phyloP scores from a whole-genome alignment of 192 early-diverging fungal species.

The Anaeromyces robustus region DNA sequence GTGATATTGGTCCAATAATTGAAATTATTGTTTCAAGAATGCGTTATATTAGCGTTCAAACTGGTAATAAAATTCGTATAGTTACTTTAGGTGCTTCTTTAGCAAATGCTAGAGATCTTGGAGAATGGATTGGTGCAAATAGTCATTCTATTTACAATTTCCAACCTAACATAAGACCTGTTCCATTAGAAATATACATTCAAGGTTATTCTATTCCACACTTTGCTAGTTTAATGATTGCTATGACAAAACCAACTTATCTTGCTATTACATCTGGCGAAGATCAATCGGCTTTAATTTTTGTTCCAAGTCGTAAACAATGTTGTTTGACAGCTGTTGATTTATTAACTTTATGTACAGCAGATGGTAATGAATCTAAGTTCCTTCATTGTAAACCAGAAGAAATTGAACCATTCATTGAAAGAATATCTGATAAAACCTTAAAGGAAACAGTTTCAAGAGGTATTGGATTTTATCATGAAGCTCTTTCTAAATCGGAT shows the following conservation, averaged over 20 bases:
- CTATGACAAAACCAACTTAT: constrained; percentile 78
- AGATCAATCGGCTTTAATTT: constrained; percentile 66
- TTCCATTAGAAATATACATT: constrained; percentile 90
- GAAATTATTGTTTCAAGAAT: constrained; percentile 88
- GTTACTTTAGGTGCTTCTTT: constrained; percentile 77
- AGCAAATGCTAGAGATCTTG: constrained; percentile 95
- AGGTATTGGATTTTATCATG: constrained; percentile 87
- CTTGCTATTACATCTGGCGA: constrained; percentile 39
- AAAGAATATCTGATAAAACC: constrained; percentile 52
- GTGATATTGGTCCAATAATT: constrained; percentile 75
- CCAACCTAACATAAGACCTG: constrained; percentile 77
- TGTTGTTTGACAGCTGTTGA: constrained; percentile 73
- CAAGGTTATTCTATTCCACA: constrained; percentile 82
- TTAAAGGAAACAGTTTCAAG: constrained; percentile 51
- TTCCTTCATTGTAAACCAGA: constrained; percentile 57
- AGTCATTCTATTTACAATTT: constrained; percentile 77
- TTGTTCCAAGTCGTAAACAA: constrained; percentile 83
- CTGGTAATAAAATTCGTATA: constrained; percentile 71
- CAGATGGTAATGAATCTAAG: constrained; percentile 49
- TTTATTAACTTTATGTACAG: constrained; percentile 60
- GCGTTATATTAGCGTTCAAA: constrained; percentile 73
- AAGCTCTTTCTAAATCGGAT: constrained; percentile 65
- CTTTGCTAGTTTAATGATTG: constrained; percentile 88
- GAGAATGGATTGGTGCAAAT: constrained; percentile 88
- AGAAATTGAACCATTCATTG: constrained; percentile 39